These are phyloP conservation scores for Leucocoprinus leucothites DNA, from an alignment of 768 basidiomycete genomes.

Conservation along the genomic window DNA sequence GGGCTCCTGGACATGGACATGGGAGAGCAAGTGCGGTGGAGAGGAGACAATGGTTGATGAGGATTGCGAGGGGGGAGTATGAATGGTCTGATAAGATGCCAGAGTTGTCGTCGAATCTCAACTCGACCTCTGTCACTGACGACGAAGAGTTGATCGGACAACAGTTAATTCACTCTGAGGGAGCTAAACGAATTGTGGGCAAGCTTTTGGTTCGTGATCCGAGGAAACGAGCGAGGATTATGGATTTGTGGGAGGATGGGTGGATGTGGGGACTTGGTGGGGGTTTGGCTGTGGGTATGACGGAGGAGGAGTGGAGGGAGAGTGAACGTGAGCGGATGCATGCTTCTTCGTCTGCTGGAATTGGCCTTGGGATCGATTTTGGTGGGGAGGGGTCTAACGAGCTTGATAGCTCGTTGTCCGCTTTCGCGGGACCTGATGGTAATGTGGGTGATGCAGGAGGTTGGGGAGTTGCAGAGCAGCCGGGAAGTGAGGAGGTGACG, in stretches of 20 bases:
- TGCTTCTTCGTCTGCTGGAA: too few species aligned
- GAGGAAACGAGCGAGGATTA: slow-evolving; percentile 55
- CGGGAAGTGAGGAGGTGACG: slow-evolving; percentile 12
- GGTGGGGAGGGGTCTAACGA: slow-evolving; percentile 1
- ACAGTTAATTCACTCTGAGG: slow-evolving; percentile 35
- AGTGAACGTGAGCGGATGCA: slow-evolving; percentile 2
- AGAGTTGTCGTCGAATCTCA: background rate
- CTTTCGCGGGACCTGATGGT: background rate
- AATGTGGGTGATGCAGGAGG: background rate
- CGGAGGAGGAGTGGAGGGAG: slow-evolving; percentile 13
- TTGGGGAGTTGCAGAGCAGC: background rate
- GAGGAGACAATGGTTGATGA: slow-evolving; percentile 62
- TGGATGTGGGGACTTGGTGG: slow-evolving; percentile 37
- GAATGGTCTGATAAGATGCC: slow-evolving; percentile 69
- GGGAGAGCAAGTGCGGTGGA: slow-evolving; percentile 22
- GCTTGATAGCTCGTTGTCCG: too few species aligned
- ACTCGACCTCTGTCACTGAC: slow-evolving; percentile 12
- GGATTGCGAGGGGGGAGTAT: slow-evolving; percentile 80
- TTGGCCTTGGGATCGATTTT: background rate
- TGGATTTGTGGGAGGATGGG: slow-evolving; percentile 58
- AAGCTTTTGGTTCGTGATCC: slow-evolving; percentile 70
- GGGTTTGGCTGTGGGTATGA: slow-evolving; percentile 11
- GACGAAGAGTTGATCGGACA: slow-evolving; percentile 33
- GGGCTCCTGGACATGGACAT: slow-evolving; percentile 21
- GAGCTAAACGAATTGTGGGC: slow-evolving; percentile 53